These are phyloP conservation scores for Calendula officinalis DNA, from an alignment of 129 eudicot genomes.

Conservation along the genomic window DNA sequence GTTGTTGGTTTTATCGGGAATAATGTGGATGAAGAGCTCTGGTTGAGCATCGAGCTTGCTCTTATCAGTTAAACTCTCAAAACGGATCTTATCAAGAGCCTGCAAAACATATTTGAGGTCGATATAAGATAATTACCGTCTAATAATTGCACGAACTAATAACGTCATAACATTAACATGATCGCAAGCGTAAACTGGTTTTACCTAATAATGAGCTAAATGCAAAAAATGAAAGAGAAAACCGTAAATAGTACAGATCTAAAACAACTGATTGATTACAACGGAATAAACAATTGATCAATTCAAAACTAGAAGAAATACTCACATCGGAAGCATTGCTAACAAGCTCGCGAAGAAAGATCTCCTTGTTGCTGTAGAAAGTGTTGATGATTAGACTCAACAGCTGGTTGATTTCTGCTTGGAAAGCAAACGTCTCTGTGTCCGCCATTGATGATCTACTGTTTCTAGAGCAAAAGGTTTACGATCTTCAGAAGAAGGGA, in stretches of 20 bases:
- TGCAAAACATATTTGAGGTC: not conserved
- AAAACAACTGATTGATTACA: not conserved
- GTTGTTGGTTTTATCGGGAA: constrained; percentile 39
- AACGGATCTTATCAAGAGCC: constrained; percentile 66
- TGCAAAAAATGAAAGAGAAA: too few species aligned
- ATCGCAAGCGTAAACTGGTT: too few species aligned
- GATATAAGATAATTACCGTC: not conserved
- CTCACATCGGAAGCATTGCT: constrained; percentile 73
- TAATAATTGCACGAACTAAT: too few species aligned
- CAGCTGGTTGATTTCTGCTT: constrained; percentile 28
- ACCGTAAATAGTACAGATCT: not conserved
- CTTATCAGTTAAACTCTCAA: constrained; percentile 61
- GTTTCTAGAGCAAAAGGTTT: not conserved
- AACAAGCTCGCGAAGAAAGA: constrained; percentile 32
- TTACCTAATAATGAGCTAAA: too few species aligned
- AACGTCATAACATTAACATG: too few species aligned
- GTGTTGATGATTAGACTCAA: constrained; percentile 29
- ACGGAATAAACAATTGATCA: not conserved
- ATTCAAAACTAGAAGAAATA: not conserved
- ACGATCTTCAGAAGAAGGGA: not conserved
- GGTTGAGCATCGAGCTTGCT: constrained; percentile 49
- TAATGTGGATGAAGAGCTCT: constrained; percentile 42
- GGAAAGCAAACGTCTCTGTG: constrained; percentile 29
- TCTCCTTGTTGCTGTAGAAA: constrained; percentile 31
- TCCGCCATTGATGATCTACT: not conserved